phyloP scores from a whole-genome alignment of 2,329 filamentous ascomycete genomes.

The Exophiala phaeomuriformis region DNA sequence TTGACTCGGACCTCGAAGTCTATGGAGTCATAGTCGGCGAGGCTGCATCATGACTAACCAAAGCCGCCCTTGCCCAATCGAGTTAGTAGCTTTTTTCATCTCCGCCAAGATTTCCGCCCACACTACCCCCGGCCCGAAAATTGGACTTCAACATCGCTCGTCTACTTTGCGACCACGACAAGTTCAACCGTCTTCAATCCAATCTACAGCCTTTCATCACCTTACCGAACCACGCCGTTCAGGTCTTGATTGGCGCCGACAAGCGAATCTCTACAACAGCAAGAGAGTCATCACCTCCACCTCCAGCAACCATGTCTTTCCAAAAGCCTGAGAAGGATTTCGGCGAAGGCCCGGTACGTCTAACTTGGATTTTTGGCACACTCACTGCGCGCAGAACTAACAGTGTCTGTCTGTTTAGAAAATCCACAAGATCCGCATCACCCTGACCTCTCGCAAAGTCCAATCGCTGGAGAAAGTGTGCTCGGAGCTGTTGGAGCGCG shows the following conservation, averaged over 20 bases:
- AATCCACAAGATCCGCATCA: conserved; percentile 98
- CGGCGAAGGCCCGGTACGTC: conserved; percentile 70
- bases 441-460: conserved; percentile 91
- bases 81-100: neutral
- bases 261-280: conserved; percentile 12
- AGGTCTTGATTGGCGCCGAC: conserved; percentile 66
- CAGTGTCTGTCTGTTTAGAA: conserved; percentile 48
- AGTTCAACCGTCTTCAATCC: neutral
- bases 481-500: conserved; percentile 95
- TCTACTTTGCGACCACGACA: neutral
- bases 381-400: neutral
- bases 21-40: neutral
- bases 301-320: conserved; percentile 69
- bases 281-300: conserved; percentile 29
- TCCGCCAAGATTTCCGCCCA: conserved; percentile 20
- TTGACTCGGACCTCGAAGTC: too few relatives aligned
- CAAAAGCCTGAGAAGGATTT: conserved; percentile 93
- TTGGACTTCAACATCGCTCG: neutral
- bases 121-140: conserved; percentile 1
- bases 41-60: neutral
- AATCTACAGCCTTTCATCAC: conserved; percentile 58
- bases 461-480: conserved; percentile 95
- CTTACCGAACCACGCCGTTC: conserved; percentile 69
- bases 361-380: neutral
- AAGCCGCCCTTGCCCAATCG: neutral